A percentile compares a stretch with the other conserved stretches of the same genome.
phyloP scores from a whole-genome alignment of 176 grass and related monocot genomes.

The Ampelocalamus luodianensis region DNA sequence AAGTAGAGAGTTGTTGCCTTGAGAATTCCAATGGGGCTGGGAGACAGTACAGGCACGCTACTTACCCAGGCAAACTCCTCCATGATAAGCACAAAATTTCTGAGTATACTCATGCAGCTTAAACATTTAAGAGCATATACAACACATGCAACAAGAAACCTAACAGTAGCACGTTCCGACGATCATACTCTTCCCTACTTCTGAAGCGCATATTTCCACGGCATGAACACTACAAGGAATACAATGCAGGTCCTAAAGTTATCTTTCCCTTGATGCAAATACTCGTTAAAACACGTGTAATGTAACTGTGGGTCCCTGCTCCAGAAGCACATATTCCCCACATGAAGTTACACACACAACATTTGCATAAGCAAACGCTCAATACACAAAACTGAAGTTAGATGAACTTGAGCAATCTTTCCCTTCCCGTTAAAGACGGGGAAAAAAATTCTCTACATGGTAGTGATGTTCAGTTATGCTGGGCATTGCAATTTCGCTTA shows the following conservation, averaged over 20 bases:
- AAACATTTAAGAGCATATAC: background rate
- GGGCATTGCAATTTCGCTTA: background rate
- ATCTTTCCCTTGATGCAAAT: background rate
- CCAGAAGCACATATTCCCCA: background rate
- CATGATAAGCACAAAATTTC: background rate
- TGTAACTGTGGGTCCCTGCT: background rate
- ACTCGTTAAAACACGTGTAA: background rate
- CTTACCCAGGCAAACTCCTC: background rate
- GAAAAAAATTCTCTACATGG: conserved; percentile 22
- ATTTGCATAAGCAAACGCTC: background rate
- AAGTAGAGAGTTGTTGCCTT: no score
- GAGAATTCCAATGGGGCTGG: no score
- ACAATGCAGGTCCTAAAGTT: background rate
- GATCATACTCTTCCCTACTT: background rate
- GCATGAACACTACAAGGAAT: background rate
- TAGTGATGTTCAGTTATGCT: background rate
- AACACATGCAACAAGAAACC: background rate
- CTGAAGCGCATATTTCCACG: background rate
- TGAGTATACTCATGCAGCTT: background rate
- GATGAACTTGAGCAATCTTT: background rate
- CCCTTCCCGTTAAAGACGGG: background rate
- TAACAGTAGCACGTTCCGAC: background rate
- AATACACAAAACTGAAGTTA: background rate
- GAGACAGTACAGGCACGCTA: background rate
- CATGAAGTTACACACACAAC: background rate